Evolutionary conservation across 257 asterid genomes (phyloP).

Genomic region (Ophiorrhiza pumila): DNA sequence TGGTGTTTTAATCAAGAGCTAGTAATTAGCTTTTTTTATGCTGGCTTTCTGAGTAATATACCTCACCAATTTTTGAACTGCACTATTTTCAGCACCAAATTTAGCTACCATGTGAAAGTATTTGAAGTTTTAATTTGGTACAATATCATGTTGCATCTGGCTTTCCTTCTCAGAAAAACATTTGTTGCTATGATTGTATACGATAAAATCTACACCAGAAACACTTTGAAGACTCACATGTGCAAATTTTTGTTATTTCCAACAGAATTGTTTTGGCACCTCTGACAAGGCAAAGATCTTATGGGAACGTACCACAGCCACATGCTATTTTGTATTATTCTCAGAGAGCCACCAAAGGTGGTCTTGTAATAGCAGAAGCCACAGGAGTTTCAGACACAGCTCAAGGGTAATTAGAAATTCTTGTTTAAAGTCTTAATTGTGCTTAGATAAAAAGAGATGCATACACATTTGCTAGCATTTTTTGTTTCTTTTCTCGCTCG

Average conservation of each 20-base stretch:
- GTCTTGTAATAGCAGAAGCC: constrained; percentile 54
- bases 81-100: too few relatives aligned
- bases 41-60: background rate
- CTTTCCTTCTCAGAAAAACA: background rate
- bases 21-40: too few relatives aligned
- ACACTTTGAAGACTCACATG: background rate
- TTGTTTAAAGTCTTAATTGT: background rate
- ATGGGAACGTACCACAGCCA: constrained; percentile 53
- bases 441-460: background rate
- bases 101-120: background rate
- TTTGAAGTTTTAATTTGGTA: background rate
- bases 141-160: too few relatives aligned
- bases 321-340: constrained; percentile 64
- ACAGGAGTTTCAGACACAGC: constrained; percentile 56
- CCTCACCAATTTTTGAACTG: background rate
- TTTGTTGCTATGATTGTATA: too few relatives aligned
- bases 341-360: constrained; percentile 57
- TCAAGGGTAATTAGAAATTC: constrained; percentile 29
- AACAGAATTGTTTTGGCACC: constrained; percentile 71
- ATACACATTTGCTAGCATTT: background rate
- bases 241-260: background rate
- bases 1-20: background rate
- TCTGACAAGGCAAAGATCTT: constrained; percentile 63
- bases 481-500: background rate
- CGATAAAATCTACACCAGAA: too few relatives aligned